Evolutionary conservation across 352 stramenopile genomes (phyloP).

Genomic region (Phytopythium chamaehyphon): DNA sequence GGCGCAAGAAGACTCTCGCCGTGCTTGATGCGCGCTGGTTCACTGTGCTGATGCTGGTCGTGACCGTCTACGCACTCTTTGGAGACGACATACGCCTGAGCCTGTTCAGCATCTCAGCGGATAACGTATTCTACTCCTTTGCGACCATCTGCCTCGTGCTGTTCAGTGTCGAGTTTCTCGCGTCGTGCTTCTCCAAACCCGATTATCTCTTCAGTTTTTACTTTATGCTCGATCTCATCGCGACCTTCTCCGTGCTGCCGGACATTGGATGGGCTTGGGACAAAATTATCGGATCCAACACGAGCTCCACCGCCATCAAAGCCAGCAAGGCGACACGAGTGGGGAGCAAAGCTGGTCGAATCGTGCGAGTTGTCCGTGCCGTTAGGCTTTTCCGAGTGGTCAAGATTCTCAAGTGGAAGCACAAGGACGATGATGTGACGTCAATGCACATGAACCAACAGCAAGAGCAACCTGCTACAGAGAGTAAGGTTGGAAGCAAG

Average conservation of each 20-base stretch:
- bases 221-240: constrained; percentile 84
- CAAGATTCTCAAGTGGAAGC: constrained; percentile 85
- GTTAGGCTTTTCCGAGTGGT: constrained; percentile 82
- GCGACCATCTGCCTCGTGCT: constrained; percentile 86
- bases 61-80: constrained; percentile 93
- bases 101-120: constrained; percentile 55
- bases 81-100: constrained; percentile 89
- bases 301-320: constrained; percentile 54
- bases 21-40: constrained; percentile 76
- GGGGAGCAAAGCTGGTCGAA: constrained; percentile 77
- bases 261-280: constrained; percentile 84
- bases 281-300: constrained; percentile 58
- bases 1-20: constrained; percentile 29
- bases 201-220: constrained; percentile 91
- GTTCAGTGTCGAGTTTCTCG: constrained; percentile 87
- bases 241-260: constrained; percentile 76
- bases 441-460: constrained; percentile 26
- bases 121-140: constrained; percentile 83
- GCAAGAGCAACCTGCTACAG: constrained; percentile 7
- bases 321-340: constrained; percentile 67
- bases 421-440: constrained; percentile 45
- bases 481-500: constrained; percentile 86
- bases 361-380: constrained; percentile 81
- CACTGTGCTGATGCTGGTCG: constrained; percentile 83
- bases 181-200: constrained; percentile 67